Evolutionary conservation across 2,329 filamentous ascomycete genomes (phyloP).

Genomic region (Penicillium italicum): DNA sequence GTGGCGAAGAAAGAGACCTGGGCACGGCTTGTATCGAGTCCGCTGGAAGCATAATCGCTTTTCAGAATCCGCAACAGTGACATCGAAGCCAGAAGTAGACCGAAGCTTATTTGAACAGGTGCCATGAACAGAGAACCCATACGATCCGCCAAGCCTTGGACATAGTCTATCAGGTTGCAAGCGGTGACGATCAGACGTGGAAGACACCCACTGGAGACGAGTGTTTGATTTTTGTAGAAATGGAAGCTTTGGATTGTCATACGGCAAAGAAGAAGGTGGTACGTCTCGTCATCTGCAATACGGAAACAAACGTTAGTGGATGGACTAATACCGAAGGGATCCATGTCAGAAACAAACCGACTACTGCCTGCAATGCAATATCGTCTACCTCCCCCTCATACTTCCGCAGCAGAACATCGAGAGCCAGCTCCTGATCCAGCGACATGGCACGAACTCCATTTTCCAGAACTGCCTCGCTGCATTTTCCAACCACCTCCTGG

Average conservation of each 20-base stretch:
- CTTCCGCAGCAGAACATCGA: conserved; percentile 37
- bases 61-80: conserved; percentile 41
- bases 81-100: conserved; percentile 31
- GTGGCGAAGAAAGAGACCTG: conserved; percentile 34
- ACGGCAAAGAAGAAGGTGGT: conserved; percentile 31
- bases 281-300: conserved; percentile 29
- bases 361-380: conserved; percentile 32
- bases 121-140: conserved; percentile 21
- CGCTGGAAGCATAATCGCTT: conserved; percentile 24
- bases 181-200: conserved; percentile 27
- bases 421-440: conserved; percentile 36
- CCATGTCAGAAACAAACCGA: conserved; percentile 24
- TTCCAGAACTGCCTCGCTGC: conserved; percentile 35
- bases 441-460: conserved; percentile 41
- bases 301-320: conserved; percentile 1
- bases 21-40: conserved; percentile 35
- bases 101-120: conserved; percentile 30
- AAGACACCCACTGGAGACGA: conserved; percentile 27
- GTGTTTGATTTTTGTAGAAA: conserved; percentile 34
- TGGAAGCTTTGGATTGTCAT: conserved; percentile 37
- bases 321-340: neutral
- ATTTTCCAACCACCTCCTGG: conserved; percentile 36
- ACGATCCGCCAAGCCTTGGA: conserved; percentile 24
- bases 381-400: conserved; percentile 39
- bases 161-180: conserved; percentile 31